Evolutionary conservation across 2,329 filamentous ascomycete species (phyloP).

Genomic region (Colletotrichum sojae): DNA sequence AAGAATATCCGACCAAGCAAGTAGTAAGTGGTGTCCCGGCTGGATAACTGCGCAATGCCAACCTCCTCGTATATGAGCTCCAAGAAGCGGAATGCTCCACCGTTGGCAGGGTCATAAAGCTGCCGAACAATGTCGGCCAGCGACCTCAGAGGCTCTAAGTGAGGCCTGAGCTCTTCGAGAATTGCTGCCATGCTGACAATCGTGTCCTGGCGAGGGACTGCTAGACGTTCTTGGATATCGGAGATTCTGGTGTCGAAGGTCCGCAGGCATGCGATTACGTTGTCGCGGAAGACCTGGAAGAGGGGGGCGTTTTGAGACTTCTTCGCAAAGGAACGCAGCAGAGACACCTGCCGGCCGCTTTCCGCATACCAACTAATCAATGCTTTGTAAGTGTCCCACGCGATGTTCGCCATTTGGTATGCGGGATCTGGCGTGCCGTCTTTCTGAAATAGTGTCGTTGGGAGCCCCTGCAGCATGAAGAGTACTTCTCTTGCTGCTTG

Average conservation of each 20-base stretch:
- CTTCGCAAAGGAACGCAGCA: constrained; percentile 61
- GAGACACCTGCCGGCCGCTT: constrained; percentile 59
- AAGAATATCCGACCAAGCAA: constrained; percentile 81
- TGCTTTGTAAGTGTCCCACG: constrained; percentile 65
- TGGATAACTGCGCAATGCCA: constrained; percentile 78
- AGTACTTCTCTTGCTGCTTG: constrained; percentile 63
- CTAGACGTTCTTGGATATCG: constrained; percentile 71
- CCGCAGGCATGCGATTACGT: constrained; percentile 69
- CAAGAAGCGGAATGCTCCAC: constrained; percentile 78
- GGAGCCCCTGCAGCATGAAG: constrained; percentile 87
- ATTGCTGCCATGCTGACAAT: constrained; percentile 78
- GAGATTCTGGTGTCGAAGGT: constrained; percentile 73
- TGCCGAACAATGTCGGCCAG: constrained; percentile 75
- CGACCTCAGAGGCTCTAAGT: constrained; percentile 68
- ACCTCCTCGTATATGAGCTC: constrained; percentile 83
- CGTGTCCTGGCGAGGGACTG: constrained; percentile 66
- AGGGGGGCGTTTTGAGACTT: constrained; percentile 67
- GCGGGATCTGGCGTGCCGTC: constrained; percentile 55
- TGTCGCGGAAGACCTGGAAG: constrained; percentile 80
- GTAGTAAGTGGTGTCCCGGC: constrained; percentile 72
- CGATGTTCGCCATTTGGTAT: constrained; percentile 64
- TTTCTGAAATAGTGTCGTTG: constrained; percentile 77
- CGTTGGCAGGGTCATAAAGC: constrained; percentile 63
- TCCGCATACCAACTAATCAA: constrained; percentile 63
- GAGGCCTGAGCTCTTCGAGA: constrained; percentile 68